Percentiles rank a stretch among this genome's conserved stretches.
phyloP scores from a whole-genome alignment of 2,329 filamentous ascomycete species.

The Beauveria sp. region DNA sequence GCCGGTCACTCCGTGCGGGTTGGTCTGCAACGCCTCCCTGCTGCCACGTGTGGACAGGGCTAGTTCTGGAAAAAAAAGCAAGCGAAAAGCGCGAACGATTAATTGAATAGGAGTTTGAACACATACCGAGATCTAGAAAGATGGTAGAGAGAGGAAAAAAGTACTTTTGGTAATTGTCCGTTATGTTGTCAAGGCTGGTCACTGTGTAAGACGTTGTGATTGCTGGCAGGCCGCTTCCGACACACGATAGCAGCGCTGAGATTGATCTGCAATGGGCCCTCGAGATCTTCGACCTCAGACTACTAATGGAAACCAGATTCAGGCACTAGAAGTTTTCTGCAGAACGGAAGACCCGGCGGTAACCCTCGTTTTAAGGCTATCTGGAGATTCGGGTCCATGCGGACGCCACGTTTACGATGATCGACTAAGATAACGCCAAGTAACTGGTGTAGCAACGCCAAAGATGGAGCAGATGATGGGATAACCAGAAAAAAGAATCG shows the following conservation, averaged over 20 bases:
- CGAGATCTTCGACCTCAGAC: no score
- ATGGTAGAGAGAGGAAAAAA: neutral
- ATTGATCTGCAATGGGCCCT: no score
- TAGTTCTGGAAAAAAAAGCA: neutral
- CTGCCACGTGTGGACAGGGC: constrained; percentile 2
- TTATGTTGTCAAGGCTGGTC: no score
- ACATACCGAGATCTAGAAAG: neutral
- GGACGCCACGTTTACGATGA: constrained; percentile 2
- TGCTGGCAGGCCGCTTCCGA: no score
- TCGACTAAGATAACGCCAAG: neutral
- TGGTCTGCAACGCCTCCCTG: neutral
- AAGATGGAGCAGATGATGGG: neutral
- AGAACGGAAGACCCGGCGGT: neutral
- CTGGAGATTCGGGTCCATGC: neutral
- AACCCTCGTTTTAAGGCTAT: constrained; percentile 1
- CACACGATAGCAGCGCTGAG: no score
- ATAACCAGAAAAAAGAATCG: neutral
- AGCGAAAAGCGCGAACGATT: neutral
- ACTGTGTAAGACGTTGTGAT: no score
- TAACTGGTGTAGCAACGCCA: neutral
- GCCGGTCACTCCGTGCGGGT: neutral
- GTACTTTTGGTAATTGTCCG: no score
- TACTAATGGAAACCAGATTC: no score
- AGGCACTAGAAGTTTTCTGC: neutral
- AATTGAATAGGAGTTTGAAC: neutral